These are phyloP conservation scores for Metschnikowia amazonensis DNA, from an alignment of 805 yeast genomes.

Conservation along the genomic window DNA sequence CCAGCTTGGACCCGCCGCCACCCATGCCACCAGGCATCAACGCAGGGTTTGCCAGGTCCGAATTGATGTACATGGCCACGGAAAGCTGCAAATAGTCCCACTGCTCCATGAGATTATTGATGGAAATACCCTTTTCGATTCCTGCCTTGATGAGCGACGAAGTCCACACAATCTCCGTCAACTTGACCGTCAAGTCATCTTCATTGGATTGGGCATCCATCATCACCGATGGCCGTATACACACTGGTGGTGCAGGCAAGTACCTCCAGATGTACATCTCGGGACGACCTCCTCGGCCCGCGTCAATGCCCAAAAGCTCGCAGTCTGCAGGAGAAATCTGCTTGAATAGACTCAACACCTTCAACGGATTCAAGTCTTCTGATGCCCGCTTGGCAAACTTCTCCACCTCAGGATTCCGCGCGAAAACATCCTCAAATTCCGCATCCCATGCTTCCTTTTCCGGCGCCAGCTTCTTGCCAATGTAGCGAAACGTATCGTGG, in stretches of 20 bases:
- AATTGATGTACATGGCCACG: constrained; percentile 95
- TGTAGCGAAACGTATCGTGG: constrained; percentile 94
- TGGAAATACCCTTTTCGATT: constrained; percentile 88
- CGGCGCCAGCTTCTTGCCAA: constrained; percentile 81
- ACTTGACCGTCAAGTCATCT: constrained; percentile 93
- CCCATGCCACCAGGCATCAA: constrained; percentile 67
- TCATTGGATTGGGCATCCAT: constrained; percentile 93
- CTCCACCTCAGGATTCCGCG: constrained; percentile 82
- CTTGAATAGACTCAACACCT: constrained; percentile 81
- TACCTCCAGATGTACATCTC: constrained; percentile 97
- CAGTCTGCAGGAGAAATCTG: constrained; percentile 84
- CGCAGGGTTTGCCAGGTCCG: constrained; percentile 86
- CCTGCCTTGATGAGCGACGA: constrained; percentile 93
- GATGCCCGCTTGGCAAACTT: constrained; percentile 79
- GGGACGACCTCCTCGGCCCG: constrained; percentile 86
- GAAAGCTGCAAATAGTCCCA: constrained; percentile 97
- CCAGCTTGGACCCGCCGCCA: constrained; percentile 45
- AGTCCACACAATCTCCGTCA: constrained; percentile 96
- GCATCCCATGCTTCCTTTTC: constrained; percentile 86
- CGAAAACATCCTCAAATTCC: constrained; percentile 72
- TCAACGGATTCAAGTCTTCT: constrained; percentile 92
- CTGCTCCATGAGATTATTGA: constrained; percentile 93
- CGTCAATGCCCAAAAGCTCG: constrained; percentile 86
- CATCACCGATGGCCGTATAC: constrained; percentile 94
- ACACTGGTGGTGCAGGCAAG: constrained; percentile 97